These are phyloP conservation scores for Sarcomyxa edulis DNA, from an alignment of 768 basidiomycete species.

Conservation along the genomic window DNA sequence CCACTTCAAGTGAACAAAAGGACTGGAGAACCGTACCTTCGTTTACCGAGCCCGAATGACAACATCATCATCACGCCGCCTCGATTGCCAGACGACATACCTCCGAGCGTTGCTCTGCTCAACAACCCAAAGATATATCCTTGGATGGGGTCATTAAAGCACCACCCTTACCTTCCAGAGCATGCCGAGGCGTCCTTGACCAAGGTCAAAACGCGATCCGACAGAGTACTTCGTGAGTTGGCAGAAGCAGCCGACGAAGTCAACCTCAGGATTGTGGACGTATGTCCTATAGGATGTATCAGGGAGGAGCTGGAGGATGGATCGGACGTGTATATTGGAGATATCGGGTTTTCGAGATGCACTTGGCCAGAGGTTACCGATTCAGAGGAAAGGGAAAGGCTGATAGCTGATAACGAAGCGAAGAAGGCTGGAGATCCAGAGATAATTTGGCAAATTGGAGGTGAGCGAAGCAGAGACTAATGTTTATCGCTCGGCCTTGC, in stretches of 20 bases:
- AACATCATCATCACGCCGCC: constrained; percentile 48
- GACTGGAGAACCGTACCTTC: constrained; percentile 46
- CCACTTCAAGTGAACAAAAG: constrained; percentile 17
- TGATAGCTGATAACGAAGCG: constrained; percentile 30
- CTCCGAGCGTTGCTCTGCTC: constrained; percentile 23
- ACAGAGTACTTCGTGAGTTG: constrained; percentile 19
- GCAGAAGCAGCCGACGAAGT: background rate
- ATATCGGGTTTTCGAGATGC: constrained; percentile 24
- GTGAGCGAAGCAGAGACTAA: constrained; percentile 23
- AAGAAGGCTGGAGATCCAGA: constrained; percentile 35
- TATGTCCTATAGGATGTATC: constrained; percentile 37
- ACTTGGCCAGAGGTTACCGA: constrained; percentile 23
- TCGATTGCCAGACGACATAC: constrained; percentile 33
- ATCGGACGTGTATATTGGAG: constrained; percentile 23
- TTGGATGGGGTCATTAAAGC: constrained; percentile 27
- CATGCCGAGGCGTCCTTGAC: constrained; percentile 15
- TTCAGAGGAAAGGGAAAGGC: constrained; percentile 14
- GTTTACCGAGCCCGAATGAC: constrained; percentile 37
- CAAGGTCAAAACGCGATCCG: constrained; percentile 14
- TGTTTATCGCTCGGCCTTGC: too few relatives aligned
- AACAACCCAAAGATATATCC: constrained; percentile 30
- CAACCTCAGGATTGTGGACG: constrained; percentile 13
- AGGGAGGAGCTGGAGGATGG: constrained; percentile 34
- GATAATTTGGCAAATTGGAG: constrained; percentile 47
- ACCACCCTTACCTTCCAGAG: constrained; percentile 31